Evolutionary conservation across 257 asterid genomes (phyloP).

Genomic region (Ligustrum vulgare): DNA sequence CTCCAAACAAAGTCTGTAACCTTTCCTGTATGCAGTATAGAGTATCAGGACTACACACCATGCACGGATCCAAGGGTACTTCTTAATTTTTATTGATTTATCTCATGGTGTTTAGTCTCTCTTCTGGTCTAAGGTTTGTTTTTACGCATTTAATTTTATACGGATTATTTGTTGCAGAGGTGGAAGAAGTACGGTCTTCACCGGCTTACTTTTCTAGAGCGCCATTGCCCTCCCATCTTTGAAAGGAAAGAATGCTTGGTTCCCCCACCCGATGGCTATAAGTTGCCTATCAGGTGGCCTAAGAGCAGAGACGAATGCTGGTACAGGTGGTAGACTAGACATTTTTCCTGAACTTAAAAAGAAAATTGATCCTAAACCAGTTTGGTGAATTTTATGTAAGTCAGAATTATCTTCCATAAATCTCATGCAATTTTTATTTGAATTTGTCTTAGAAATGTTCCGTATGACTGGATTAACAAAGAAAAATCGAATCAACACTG

Average conservation of each 20-base stretch:
- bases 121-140: no score
- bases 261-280: constrained; percentile 89
- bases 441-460: constrained; percentile 66
- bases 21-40: constrained; percentile 37
- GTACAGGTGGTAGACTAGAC: constrained; percentile 61
- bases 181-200: no score
- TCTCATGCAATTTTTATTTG: not conserved
- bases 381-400: not conserved
- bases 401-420: not conserved
- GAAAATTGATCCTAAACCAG: not conserved
- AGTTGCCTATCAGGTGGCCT: constrained; percentile 84
- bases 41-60: no score
- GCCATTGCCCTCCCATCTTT: constrained; percentile 1
- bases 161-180: constrained; percentile 13
- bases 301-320: constrained; percentile 82
- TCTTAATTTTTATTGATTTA: not conserved
- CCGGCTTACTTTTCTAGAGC: no score
- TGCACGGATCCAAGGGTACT: no score
- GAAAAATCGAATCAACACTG: constrained; percentile 94
- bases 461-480: constrained; percentile 96
- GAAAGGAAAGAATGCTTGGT: constrained; percentile 80
- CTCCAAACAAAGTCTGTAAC: constrained; percentile 56
- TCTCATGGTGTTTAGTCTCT: no score
- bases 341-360: not conserved
- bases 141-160: not conserved